Conservation (phyloP, 1,139 yeast genomes). For the Insectozyma bohioensis region DNA sequence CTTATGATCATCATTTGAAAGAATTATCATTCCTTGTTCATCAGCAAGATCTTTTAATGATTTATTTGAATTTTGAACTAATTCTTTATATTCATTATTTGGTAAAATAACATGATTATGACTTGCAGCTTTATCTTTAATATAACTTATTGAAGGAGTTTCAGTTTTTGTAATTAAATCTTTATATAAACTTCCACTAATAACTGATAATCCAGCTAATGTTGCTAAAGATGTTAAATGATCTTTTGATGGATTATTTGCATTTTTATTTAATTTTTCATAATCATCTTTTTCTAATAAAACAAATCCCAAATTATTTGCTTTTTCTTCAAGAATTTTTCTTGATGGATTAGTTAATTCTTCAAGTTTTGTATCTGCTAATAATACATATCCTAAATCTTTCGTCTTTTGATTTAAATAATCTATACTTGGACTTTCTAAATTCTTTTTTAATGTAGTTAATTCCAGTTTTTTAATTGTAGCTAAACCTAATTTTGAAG, state of each 20-base stretch:
- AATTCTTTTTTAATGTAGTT: constrained; percentile 8
- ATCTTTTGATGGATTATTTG: constrained; percentile 15
- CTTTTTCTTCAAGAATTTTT: constrained; percentile 13
- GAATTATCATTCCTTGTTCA: constrained; percentile 13
- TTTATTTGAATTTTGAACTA: constrained; percentile 15
- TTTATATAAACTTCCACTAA: constrained; percentile 20
- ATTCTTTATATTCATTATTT: constrained; percentile 13
- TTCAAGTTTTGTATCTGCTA: constrained; percentile 17
- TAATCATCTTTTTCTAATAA: constrained; percentile 21
- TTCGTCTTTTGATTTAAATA: constrained; percentile 22
- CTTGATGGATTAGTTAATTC: constrained; percentile 13
- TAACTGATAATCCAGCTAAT: constrained; percentile 26
- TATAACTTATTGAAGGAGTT: constrained; percentile 22
- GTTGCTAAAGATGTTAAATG: constrained; percentile 14
- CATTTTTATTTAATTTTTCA: constrained; percentile 7
- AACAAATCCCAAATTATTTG: constrained; percentile 21
- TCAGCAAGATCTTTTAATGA: constrained; percentile 18
- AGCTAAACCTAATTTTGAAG: constrained; percentile 17
- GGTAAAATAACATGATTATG: constrained; percentile 20
- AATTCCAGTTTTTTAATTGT: constrained; percentile 16
- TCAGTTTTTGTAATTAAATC: constrained; percentile 14
- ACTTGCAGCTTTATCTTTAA: constrained; percentile 19
- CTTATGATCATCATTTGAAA: constrained; percentile 11
- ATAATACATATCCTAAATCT: constrained; percentile 18
- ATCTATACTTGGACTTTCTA: constrained; percentile 17